Base-by-base conservation (phyloP, 441 rosid genomes). In the Erysimum pusillum region DNA sequence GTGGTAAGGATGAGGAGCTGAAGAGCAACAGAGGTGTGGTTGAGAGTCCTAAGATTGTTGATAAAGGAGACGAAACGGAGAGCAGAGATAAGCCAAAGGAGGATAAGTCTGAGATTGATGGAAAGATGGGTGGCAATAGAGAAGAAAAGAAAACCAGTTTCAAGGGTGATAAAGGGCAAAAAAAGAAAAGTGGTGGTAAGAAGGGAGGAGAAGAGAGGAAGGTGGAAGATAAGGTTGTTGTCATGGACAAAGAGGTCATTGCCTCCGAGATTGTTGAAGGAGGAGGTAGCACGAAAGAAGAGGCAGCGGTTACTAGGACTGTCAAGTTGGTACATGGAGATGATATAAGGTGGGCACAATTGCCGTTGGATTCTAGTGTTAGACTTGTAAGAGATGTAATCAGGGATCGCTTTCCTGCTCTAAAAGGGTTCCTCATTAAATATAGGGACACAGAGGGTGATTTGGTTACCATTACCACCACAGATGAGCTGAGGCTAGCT, bases 371-470 rank as follows among this genome's bases (percentile, higher is more conserved):
- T 74, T 94, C 97, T 67, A 88, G 75, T 71, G 67, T 90, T 71
- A 75, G 74, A 31, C 74, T 90, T 77, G 79, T 90, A 78, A 86
- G 95, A 81, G 99, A 96, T 54, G 83, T 92, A 32, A 81, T 93
- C 71, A 80, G 63, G 35, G 98, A 96, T 67, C 87, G 96, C 63
- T 92, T 87, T 84, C 92, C 97, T 0, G 86, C 87, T 31, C 76
- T 88, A 45, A 87, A 73, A 67, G 94, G 93, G 59, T 85, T 88
- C 80, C 93, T 92, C 59, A 76, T 96, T 77, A 96, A 93, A 58
- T 92, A 89, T 69, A 91, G 63, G 81, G 99, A 93, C 60, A 72
- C 81, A 57, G 99, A 96, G 76, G 98, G 98, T 76, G 99, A 96
- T 81, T 80, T 94, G 85, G 85, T 94, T 73, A 93, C 99, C 9